Evolutionary conservation across 192 early-diverging fungal species (phyloP), one percentile per base, ranked within the genome.

Genomic region (Cetraspora pellucida): DNA sequence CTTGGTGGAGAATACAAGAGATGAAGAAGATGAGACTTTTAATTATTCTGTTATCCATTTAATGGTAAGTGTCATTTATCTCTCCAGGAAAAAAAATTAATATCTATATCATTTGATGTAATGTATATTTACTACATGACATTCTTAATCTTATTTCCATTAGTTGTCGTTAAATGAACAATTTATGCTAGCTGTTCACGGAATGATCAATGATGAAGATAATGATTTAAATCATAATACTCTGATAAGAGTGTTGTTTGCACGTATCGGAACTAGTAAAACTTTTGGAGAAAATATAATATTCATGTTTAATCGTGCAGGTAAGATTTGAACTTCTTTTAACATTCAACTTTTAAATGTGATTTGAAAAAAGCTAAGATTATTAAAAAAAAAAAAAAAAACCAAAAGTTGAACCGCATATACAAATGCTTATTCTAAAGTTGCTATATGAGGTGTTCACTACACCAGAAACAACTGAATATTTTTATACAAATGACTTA

Each of bases 401-500:
- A n/a, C n/a, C n/a, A n/a, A n/a, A 64, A 89, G 90, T 82, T 65
- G 90, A 91, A 46, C 66, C 82, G 0, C 78, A 81, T 37, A 74
- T 89, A 0, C 85, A 89, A 57, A 75, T 88, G 57, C 70, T 86
- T 21, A 89, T 94, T 55, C 81, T 95, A 43, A 88, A 92, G 63
- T 89, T 95, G 68, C 79, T 98, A 45, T 86, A 89, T 54, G 79
- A 85, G 44, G 82, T 97, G 59, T 88, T 98, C 52, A 89, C 87
- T 31, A 85, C 85, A 0, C 84, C 88, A 3, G 79, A 78, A 43
- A 88, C 93, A 2, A 77, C 78, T 27, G 85, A 88, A n/a, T 90
- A 94, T 50, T 91, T 96, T 78, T 98, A 97, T 78, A 95, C 96
- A 16, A 98, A 98, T 75, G 96, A 98, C 79, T 84, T 96, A 59